These are phyloP conservation scores for Saitozyma podzolica DNA, from an alignment of 768 basidiomycete genomes.

Conservation along the genomic window DNA sequence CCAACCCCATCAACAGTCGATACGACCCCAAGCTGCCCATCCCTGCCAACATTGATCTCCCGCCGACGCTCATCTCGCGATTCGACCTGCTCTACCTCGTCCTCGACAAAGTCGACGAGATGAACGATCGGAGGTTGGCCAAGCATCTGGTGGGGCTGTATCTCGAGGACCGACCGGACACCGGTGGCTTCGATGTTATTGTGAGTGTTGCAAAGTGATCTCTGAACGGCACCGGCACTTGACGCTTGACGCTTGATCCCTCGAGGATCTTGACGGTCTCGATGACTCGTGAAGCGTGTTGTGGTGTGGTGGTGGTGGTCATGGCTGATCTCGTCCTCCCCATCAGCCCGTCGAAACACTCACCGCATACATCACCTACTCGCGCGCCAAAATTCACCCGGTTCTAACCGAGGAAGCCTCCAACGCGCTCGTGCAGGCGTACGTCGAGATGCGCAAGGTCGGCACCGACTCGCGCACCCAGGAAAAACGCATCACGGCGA, in stretches of 20 bases:
- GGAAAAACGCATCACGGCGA: conserved; percentile 96
- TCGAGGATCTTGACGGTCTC: background rate
- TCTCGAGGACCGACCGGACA: conserved; percentile 80
- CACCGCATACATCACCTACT: conserved; percentile 91
- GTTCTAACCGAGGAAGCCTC: conserved; percentile 81
- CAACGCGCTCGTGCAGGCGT: conserved; percentile 77
- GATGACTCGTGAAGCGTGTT: too few relatives aligned
- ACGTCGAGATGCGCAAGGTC: conserved; percentile 90
- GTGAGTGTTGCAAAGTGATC: conserved; percentile 57
- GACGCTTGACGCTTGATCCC: too few relatives aligned
- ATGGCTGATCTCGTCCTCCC: background rate
- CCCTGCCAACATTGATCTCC: conserved; percentile 93
- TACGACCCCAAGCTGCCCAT: conserved; percentile 90
- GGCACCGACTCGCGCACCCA: conserved; percentile 80
- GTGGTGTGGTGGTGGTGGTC: too few relatives aligned
- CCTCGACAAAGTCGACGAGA: conserved; percentile 89
- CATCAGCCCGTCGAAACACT: conserved; percentile 80
- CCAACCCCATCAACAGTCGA: conserved; percentile 95
- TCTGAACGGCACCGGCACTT: too few relatives aligned
- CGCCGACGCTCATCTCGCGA: conserved; percentile 94
- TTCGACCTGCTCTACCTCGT: conserved; percentile 96
- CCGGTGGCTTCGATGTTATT: conserved; percentile 68
- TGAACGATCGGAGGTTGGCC: conserved; percentile 78
- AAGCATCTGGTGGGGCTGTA: conserved; percentile 92
- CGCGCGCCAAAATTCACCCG: conserved; percentile 80